phyloP scores from a whole-genome alignment of 208 protist genomes.

The Polymyxa betae region DNA sequence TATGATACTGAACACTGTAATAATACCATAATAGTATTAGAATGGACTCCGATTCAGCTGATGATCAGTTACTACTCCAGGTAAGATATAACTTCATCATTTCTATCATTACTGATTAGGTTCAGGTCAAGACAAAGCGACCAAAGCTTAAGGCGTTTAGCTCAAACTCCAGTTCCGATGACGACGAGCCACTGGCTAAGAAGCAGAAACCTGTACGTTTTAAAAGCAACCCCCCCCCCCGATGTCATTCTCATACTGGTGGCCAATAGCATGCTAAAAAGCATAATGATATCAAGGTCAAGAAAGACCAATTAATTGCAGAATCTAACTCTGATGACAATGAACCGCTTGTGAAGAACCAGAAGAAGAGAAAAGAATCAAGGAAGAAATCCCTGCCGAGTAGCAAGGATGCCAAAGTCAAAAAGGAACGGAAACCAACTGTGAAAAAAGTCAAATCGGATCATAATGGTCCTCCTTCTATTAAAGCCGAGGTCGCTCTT shows the following conservation, averaged over 20 bases:
- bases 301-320: background rate
- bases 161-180: too few relatives aligned
- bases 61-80: too few relatives aligned
- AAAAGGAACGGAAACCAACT: conserved; percentile 14
- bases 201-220: background rate
- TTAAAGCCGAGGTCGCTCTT: too few relatives aligned
- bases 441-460: background rate
- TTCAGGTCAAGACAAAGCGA: too few relatives aligned
- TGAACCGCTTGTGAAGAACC: background rate
- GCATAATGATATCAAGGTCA: background rate
- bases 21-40: too few relatives aligned
- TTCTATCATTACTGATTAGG: too few relatives aligned
- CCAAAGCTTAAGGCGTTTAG: too few relatives aligned
- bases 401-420: background rate
- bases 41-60: too few relatives aligned
- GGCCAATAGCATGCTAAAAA: background rate
- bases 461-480: too few relatives aligned
- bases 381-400: background rate
- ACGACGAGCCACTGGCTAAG: background rate
- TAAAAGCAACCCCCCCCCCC: background rate
- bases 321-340: background rate
- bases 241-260: too few relatives aligned
- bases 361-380: background rate
- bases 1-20: too few relatives aligned
- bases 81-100: too few relatives aligned